Percentiles rank a stretch among this genome's conserved stretches.
Conservation (phyloP, 345 rosid genomes). For the Salix viminalis region DNA sequence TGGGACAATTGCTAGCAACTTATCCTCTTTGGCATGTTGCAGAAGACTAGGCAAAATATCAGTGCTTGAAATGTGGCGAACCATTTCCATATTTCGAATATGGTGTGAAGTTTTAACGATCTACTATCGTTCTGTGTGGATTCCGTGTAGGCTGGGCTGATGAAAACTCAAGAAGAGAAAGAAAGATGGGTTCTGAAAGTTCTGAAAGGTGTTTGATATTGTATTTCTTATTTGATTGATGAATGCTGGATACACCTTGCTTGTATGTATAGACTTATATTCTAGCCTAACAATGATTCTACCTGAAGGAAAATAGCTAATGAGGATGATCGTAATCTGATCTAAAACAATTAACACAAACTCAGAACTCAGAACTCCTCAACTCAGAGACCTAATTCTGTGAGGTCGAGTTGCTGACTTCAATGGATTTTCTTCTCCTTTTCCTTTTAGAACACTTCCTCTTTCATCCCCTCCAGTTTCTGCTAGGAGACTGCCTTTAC, state of each 20-base stretch:
- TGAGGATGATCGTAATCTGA: too few relatives aligned
- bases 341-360: background rate
- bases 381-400: background rate
- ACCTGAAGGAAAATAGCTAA: too few relatives aligned
- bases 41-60: background rate
- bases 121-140: background rate
- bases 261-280: too few relatives aligned
- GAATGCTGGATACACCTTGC: too few relatives aligned
- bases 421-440: background rate
- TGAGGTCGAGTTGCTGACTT: background rate
- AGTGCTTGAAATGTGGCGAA: background rate
- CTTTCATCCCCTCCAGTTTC: background rate
- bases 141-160: background rate
- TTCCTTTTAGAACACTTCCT: background rate
- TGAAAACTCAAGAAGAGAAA: too few relatives aligned
- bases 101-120: background rate
- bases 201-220: too few relatives aligned
- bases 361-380: background rate
- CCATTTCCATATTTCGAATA: background rate
- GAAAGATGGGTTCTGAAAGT: too few relatives aligned
- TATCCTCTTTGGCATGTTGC: background rate
- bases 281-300: too few relatives aligned
- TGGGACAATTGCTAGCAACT: background rate
- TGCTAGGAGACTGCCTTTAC: too few relatives aligned
- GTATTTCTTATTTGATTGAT: too few relatives aligned